Conservation (phyloP, 495 filamentous ascomycete genomes). For the Annulohypoxylon nitens region DNA sequence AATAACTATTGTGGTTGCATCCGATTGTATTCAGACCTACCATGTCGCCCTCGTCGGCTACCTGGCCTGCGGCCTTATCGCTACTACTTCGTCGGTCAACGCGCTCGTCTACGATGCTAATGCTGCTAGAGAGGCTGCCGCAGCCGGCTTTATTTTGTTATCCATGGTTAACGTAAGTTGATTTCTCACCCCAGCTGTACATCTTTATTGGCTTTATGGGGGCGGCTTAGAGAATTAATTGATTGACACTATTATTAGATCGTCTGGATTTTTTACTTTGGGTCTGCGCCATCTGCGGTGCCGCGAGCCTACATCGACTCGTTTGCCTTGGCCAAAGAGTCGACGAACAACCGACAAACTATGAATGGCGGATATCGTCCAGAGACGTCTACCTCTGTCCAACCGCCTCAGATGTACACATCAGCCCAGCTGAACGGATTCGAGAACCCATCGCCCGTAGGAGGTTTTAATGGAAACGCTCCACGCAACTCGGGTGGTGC, state of each 20-base stretch:
- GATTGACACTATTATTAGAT: constrained; percentile 69
- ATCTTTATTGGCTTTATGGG: neutral
- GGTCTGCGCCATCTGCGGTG: constrained; percentile 87
- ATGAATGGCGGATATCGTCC: constrained; percentile 77
- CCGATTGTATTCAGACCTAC: constrained; percentile 85
- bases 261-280: constrained; percentile 99
- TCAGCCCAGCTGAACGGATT: constrained; percentile 94
- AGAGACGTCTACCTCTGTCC: constrained; percentile 81
- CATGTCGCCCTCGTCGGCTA: constrained; percentile 94
- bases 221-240: neutral
- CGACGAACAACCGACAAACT: constrained; percentile 73
- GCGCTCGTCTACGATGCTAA: constrained; percentile 77
- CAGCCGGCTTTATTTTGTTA: constrained; percentile 94
- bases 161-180: constrained; percentile 89
- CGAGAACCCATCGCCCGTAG: constrained; percentile 94
- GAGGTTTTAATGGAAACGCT: constrained; percentile 67
- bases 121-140: constrained; percentile 83
- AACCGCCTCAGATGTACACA: constrained; percentile 96
- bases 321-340: constrained; percentile 92
- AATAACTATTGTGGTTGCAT: constrained; percentile 81
- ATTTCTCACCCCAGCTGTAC: neutral
- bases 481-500: constrained; percentile 56
- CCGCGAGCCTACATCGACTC: constrained; percentile 95
- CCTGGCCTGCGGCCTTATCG: constrained; percentile 81
- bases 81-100: constrained; percentile 86